Evolutionary conservation across 495 filamentous ascomycete species (phyloP).

Genomic region (Penicillium alfredii): DNA sequence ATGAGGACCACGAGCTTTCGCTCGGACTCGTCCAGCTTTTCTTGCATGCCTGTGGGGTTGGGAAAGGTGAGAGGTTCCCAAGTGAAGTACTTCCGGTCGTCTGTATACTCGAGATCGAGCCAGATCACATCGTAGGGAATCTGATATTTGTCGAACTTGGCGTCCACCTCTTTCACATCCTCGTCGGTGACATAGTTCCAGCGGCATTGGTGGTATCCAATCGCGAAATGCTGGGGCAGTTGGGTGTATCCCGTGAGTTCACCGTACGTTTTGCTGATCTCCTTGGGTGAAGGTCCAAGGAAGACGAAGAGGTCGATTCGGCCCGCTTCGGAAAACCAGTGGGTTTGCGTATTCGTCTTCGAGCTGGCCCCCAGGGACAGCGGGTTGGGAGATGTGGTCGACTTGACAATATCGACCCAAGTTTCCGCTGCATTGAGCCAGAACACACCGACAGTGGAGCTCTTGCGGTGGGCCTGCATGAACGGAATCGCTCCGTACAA

Average conservation of each 20-base stretch:
- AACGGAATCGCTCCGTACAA: slow-evolving; percentile 92
- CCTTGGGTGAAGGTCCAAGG: slow-evolving; percentile 76
- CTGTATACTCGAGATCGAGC: slow-evolving; percentile 95
- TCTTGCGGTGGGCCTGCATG: slow-evolving; percentile 93
- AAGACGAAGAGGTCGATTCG: slow-evolving; percentile 90
- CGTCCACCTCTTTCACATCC: slow-evolving; percentile 92
- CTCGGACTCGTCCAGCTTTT: slow-evolving; percentile 74
- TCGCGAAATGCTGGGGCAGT: slow-evolving; percentile 83
- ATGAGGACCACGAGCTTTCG: slow-evolving; percentile 92
- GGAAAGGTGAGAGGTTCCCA: slow-evolving; percentile 86
- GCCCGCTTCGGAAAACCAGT: slow-evolving; percentile 94
- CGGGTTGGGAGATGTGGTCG: slow-evolving; percentile 68
- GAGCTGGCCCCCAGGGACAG: slow-evolving; percentile 63
- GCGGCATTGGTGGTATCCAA: slow-evolving; percentile 93
- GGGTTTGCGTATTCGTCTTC: slow-evolving; percentile 75
- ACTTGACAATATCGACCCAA: slow-evolving; percentile 90
- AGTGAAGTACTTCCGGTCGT: slow-evolving; percentile 95
- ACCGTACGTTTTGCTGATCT: slow-evolving; percentile 72
- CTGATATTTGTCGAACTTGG: slow-evolving; percentile 88
- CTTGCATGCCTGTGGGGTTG: slow-evolving; percentile 79
- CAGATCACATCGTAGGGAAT: slow-evolving; percentile 99
- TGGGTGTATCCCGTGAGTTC: slow-evolving; percentile 93
- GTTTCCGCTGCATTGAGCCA: slow-evolving; percentile 98
- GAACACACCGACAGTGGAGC: slow-evolving; percentile 93
- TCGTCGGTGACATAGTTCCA: slow-evolving; percentile 99